Percentiles rank a stretch among this genome's conserved stretches.
Conservation (phyloP, 106 monocot species). For the Dioscorea zingiberensis region DNA sequence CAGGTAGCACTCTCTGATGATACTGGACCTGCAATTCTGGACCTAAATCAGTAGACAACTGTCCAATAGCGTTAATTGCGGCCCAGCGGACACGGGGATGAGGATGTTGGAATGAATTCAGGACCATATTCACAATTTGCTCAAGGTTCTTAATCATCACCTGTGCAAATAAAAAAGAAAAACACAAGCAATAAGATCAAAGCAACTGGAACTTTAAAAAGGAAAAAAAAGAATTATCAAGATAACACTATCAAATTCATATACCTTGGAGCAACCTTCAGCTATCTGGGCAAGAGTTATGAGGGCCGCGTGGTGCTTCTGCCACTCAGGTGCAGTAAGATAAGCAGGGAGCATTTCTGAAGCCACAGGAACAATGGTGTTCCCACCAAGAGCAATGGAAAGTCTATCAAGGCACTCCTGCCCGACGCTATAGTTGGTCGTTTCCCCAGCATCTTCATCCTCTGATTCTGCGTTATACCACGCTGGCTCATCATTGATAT, state of each 20-base stretch:
- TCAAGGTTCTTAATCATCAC: conserved; percentile 95
- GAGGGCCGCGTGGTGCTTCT: conserved; percentile 90
- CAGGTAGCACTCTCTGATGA: conserved; percentile 78
- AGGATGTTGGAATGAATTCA: conserved; percentile 79
- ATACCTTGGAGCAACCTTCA: conserved; percentile 93
- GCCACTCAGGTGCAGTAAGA: conserved; percentile 78
- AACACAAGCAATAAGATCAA: conserved; percentile 1
- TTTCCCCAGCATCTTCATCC: conserved; percentile 97
- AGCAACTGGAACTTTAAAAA: too few species aligned
- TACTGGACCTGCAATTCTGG: conserved; percentile 86
- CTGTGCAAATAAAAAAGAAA: conserved; percentile 20
- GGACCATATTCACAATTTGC: conserved; percentile 83
- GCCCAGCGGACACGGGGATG: conserved; percentile 95
- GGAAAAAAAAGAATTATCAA: too few species aligned
- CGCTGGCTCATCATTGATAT: conserved; percentile 73
- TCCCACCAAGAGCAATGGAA: conserved; percentile 83
- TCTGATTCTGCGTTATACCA: conserved; percentile 79
- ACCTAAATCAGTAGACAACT: conserved; percentile 90
- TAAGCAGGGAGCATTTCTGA: conserved; percentile 68
- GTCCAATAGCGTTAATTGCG: conserved; percentile 90
- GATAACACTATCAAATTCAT: neutral
- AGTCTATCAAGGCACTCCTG: conserved; percentile 89
- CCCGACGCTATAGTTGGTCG: conserved; percentile 71
- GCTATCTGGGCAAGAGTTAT: conserved; percentile 97
- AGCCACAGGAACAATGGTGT: conserved; percentile 85